Percentiles rank a stretch among this genome's conserved stretches.
phyloP scores from a whole-genome alignment of 768 basidiomycete species.

The Pisolithus microcarpus region DNA sequence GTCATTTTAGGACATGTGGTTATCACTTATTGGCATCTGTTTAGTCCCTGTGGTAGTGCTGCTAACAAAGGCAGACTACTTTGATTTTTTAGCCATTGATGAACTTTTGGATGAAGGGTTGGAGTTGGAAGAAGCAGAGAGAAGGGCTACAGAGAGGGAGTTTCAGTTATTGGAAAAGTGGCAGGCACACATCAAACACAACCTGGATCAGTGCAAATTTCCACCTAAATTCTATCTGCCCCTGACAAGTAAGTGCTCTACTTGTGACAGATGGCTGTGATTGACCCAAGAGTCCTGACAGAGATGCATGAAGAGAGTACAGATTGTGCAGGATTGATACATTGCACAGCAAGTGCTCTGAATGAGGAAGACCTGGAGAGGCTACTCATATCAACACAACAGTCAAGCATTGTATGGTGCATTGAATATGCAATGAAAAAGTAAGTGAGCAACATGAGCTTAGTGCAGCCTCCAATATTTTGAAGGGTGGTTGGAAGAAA shows the following conservation, averaged over 20 bases:
- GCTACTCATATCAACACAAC: neutral
- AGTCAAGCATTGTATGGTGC: neutral
- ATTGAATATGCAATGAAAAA: neutral
- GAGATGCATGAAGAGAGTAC: neutral
- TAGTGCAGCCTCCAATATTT: too few species aligned
- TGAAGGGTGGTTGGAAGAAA: too few species aligned
- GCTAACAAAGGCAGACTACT: conserved; percentile 33
- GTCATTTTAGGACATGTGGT: neutral
- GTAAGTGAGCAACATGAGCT: neutral
- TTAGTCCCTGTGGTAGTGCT: conserved; percentile 34
- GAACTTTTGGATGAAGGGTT: conserved; percentile 6
- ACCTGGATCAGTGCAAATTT: neutral
- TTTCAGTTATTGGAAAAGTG: neutral
- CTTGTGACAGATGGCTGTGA: neutral
- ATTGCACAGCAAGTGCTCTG: neutral
- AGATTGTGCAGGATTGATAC: neutral
- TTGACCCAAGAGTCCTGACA: neutral
- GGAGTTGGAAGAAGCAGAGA: conserved; percentile 5
- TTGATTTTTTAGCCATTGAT: conserved; percentile 16
- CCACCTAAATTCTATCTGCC: neutral
- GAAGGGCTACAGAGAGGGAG: conserved; percentile 10
- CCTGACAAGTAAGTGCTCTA: neutral
- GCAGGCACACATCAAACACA: neutral
- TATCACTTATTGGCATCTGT: neutral
- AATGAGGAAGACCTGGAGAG: neutral